These are phyloP conservation scores for Purpureocillium lavendulum DNA, from an alignment of 2,329 filamentous ascomycete species.

Conservation along the genomic window DNA sequence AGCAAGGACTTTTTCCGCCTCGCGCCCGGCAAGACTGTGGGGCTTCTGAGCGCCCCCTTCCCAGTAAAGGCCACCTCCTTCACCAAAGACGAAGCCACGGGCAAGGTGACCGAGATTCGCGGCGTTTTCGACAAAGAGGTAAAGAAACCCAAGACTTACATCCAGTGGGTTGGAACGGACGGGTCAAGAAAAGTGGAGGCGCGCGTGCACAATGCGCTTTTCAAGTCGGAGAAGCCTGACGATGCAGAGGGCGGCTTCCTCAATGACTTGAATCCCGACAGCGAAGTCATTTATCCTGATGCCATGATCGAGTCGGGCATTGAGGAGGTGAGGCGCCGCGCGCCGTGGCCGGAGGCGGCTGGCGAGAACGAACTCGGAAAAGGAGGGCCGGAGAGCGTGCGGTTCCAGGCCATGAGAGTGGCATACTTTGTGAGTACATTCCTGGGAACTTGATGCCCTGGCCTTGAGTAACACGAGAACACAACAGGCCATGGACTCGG, in stretches of 20 bases:
- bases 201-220: constrained; percentile 73
- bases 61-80: constrained; percentile 65
- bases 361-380: constrained; percentile 58
- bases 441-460: not conserved
- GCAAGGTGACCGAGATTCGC: constrained; percentile 57
- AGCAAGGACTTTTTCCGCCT: constrained; percentile 73
- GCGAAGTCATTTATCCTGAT: constrained; percentile 68
- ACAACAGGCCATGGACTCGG: constrained; percentile 59
- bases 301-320: constrained; percentile 81
- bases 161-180: constrained; percentile 76
- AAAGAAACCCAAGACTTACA: constrained; percentile 70
- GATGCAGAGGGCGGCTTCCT: constrained; percentile 72
- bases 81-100: constrained; percentile 55
- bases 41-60: constrained; percentile 63
- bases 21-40: constrained; percentile 68
- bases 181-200: constrained; percentile 63
- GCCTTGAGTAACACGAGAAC: constrained; percentile 1
- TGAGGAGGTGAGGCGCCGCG: constrained; percentile 62
- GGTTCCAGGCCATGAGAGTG: constrained; percentile 87
- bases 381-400: constrained; percentile 62
- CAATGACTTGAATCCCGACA: constrained; percentile 75
- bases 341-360: constrained; percentile 74
- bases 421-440: constrained; percentile 62
- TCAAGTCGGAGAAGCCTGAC: constrained; percentile 78
- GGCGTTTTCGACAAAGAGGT: constrained; percentile 60